Conservation (phyloP, 495 filamentous ascomycete species). For the Talaromyces borbonicus region DNA sequence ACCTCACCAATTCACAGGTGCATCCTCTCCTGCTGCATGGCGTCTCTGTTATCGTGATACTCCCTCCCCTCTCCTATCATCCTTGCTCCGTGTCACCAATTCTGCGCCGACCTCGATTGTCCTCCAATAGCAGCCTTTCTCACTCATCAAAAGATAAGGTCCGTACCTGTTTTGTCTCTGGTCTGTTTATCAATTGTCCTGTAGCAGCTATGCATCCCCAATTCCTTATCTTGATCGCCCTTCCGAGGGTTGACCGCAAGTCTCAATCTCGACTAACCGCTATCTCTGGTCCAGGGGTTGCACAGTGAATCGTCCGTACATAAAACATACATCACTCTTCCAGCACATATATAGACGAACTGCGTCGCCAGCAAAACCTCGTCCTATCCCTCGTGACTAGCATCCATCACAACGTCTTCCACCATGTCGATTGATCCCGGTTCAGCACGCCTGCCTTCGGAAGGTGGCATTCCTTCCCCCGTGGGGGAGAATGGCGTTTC, state of each 20-base stretch:
- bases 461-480: constrained; percentile 21
- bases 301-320: neutral
- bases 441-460: constrained; percentile 21
- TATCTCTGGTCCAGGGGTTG: too few relatives aligned
- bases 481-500: neutral
- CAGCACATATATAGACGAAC: too few relatives aligned
- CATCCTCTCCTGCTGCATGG: constrained; percentile 6
- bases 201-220: neutral
- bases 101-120: constrained; percentile 1
- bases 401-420: neutral
- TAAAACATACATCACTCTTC: neutral
- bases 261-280: neutral
- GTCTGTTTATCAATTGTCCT: neutral
- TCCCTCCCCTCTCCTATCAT: constrained; percentile 1
- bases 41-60: constrained; percentile 3
- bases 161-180: neutral
- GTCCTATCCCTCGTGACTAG: neutral
- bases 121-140: neutral
- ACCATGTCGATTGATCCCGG: constrained; percentile 22
- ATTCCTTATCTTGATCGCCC: neutral
- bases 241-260: neutral
- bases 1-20: neutral
- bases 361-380: neutral
- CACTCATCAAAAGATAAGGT: neutral
- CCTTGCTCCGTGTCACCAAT: neutral